Conservation (phyloP, 2,329 filamentous ascomycete genomes). For the Neonectria sp. region DNA sequence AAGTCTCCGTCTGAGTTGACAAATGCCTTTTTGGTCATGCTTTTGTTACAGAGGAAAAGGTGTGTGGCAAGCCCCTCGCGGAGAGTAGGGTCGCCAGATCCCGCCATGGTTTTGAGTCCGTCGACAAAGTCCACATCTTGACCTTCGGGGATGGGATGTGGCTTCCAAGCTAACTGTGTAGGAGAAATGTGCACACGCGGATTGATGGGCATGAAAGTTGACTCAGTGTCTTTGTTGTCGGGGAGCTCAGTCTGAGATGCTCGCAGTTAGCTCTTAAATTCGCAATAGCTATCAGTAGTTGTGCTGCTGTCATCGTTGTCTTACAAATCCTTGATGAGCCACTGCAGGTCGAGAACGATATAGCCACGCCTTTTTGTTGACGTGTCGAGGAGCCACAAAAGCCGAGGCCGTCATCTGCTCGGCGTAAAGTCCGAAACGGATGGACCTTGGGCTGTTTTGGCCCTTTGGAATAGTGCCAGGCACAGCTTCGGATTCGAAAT, state of each 20-base stretch:
- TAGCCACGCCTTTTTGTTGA: slow-evolving; percentile 48
- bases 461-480: slow-evolving; percentile 60
- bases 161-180: slow-evolving; percentile 37
- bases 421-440: slow-evolving; percentile 55
- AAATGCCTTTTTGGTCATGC: slow-evolving; percentile 63
- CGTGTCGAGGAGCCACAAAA: slow-evolving; percentile 47
- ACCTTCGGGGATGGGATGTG: slow-evolving; percentile 22
- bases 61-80: slow-evolving; percentile 63
- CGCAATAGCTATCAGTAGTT: accelerated
- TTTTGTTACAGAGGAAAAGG: slow-evolving; percentile 61
- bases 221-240: slow-evolving; percentile 27
- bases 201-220: slow-evolving; percentile 35
- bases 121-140: slow-evolving; percentile 60
- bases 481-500: slow-evolving; percentile 57
- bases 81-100: slow-evolving; percentile 63
- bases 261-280: slow-evolving; percentile 5
- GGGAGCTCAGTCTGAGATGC: background rate
- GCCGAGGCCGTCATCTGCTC: slow-evolving; percentile 59
- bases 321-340: slow-evolving; percentile 44
- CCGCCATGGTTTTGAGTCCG: slow-evolving; percentile 63
- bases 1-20: slow-evolving; percentile 76
- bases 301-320: background rate
- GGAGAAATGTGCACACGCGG: slow-evolving; percentile 36
- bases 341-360: slow-evolving; percentile 46
- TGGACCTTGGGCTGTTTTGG: slow-evolving; percentile 59